These are phyloP conservation scores for Erodium texanum DNA, from an alignment of 441 rosid species.

Conservation along the genomic window DNA sequence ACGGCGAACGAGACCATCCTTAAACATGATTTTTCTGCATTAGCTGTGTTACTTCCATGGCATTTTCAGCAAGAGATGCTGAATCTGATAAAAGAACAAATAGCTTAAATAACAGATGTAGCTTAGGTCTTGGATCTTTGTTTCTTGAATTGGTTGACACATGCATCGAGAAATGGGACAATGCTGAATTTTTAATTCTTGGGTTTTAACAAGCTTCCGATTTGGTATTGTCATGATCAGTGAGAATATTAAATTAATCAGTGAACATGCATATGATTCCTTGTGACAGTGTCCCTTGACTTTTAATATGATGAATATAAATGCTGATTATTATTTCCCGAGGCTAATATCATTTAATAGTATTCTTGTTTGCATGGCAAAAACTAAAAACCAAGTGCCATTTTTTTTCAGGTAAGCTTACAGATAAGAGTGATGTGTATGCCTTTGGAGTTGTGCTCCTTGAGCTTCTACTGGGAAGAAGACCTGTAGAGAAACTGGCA, in stretches of 20 bases:
- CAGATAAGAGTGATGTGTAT: conserved; percentile 86
- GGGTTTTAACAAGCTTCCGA: background rate
- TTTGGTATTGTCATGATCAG: background rate
- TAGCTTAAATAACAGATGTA: background rate
- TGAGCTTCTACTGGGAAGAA: conserved; percentile 76
- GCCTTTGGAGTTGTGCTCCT: conserved; percentile 79
- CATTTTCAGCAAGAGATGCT: too few relatives aligned
- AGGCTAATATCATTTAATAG: background rate
- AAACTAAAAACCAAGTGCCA: background rate
- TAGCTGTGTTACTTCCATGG: too few relatives aligned
- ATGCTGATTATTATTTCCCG: too few relatives aligned
- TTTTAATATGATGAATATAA: too few relatives aligned
- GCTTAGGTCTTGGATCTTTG: background rate
- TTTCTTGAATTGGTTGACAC: background rate
- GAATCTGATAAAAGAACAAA: too few relatives aligned
- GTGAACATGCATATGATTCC: background rate
- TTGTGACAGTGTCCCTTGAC: background rate
- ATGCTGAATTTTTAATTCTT: background rate
- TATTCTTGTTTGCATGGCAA: background rate
- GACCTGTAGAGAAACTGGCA: conserved; percentile 51
- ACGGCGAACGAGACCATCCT: too few relatives aligned
- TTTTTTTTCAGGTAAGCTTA: conserved; percentile 50
- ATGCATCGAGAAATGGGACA: background rate
- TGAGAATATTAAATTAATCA: background rate
- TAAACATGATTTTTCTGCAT: too few relatives aligned